These are phyloP conservation scores for Penicillium sp. DNA, from an alignment of 2,329 filamentous ascomycete genomes.

Conservation along the genomic window DNA sequence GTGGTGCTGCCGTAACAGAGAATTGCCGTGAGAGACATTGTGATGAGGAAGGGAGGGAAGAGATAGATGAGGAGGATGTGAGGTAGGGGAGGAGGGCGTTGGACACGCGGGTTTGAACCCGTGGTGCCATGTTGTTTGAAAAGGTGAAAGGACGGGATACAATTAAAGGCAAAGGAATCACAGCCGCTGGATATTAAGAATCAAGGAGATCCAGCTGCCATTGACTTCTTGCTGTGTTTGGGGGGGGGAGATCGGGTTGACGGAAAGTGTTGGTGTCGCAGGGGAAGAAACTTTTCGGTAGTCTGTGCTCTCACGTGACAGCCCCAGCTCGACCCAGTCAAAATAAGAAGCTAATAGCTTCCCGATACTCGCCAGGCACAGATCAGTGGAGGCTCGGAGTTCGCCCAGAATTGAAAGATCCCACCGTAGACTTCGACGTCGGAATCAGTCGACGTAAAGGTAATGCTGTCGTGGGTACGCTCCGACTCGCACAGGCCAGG, in stretches of 20 bases:
- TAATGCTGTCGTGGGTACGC: too few relatives aligned
- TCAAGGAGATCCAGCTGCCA: constrained; percentile 13
- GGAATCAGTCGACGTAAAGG: too few relatives aligned
- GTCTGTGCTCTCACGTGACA: constrained; percentile 24
- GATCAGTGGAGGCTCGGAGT: too few relatives aligned
- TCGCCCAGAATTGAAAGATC: too few relatives aligned
- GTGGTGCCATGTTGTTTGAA: constrained; percentile 38
- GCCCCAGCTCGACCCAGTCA: not conserved
- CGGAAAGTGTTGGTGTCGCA: constrained; percentile 17
- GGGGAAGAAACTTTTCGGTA: constrained; percentile 36
- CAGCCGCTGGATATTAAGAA: constrained; percentile 1
- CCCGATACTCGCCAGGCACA: not conserved
- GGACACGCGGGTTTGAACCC: constrained; percentile 40
- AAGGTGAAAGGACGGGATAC: constrained; percentile 1
- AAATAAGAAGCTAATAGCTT: not conserved
- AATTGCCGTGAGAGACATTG: constrained; percentile 31
- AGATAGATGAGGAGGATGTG: constrained; percentile 29
- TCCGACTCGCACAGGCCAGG: too few relatives aligned
- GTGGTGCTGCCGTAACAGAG: constrained; percentile 33
- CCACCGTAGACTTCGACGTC: too few relatives aligned
- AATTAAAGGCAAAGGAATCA: not conserved
- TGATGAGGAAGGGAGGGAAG: constrained; percentile 21
- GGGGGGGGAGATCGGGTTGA: constrained; percentile 13
- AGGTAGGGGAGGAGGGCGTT: constrained; percentile 36
- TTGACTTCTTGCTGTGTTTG: constrained; percentile 21